A percentile compares a stretch with the other conserved stretches of the same genome.
These are phyloP conservation scores for Pythium folliculosum DNA, from an alignment of 352 stramenopile genomes.

Conservation along the genomic window DNA sequence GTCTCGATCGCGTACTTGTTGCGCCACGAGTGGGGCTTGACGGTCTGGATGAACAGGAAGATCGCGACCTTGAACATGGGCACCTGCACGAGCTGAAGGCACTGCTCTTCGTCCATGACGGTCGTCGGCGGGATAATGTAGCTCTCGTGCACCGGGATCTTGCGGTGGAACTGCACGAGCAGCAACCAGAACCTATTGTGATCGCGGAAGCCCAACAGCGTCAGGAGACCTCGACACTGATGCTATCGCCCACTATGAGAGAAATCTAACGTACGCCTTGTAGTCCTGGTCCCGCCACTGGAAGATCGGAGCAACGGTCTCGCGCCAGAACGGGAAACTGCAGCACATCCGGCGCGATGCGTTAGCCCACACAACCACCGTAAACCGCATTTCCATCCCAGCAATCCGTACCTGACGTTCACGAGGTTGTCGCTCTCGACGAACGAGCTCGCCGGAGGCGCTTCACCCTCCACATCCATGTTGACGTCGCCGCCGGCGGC, in stretches of 20 bases:
- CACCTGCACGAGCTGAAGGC: constrained; percentile 49
- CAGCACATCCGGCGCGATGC: background rate
- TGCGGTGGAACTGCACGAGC: constrained; percentile 74
- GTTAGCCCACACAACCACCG: background rate
- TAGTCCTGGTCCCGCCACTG: constrained; percentile 85
- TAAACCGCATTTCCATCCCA: background rate
- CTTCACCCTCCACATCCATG: constrained; percentile 35
- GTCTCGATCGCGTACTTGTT: constrained; percentile 75
- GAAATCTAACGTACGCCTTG: constrained; percentile 35
- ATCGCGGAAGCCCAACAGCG: background rate
- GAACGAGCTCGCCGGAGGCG: constrained; percentile 23
- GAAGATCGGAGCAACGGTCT: constrained; percentile 59
- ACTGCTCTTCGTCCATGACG: constrained; percentile 58
- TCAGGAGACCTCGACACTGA: background rate
- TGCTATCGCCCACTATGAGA: background rate
- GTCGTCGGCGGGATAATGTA: constrained; percentile 15
- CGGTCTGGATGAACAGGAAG: constrained; percentile 81
- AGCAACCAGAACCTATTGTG: constrained; percentile 69
- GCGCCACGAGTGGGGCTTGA: constrained; percentile 75
- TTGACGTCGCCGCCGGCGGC: constrained; percentile 41
- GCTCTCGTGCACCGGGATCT: constrained; percentile 50
- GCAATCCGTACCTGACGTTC: constrained; percentile 28
- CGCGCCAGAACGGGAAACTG: constrained; percentile 67
- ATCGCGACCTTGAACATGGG: constrained; percentile 79
- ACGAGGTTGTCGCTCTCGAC: constrained; percentile 67